A percentile compares a stretch with the other conserved stretches of the same genome.
Evolutionary conservation across 139 green algal species (phyloP).

Genomic region (Tetradesmus lagerheimii): DNA sequence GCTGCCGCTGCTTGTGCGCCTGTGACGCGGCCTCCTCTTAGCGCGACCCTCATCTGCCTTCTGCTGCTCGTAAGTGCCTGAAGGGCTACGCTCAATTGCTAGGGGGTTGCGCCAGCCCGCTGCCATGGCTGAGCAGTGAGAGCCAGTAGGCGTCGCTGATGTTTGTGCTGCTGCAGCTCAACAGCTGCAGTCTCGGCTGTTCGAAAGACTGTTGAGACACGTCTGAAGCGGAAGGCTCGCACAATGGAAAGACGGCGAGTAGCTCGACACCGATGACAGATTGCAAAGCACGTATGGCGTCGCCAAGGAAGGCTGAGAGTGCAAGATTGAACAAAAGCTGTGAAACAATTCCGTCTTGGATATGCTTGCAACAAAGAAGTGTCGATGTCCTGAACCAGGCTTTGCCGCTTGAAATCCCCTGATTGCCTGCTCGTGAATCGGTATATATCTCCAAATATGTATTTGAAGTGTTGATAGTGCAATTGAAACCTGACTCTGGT

Average conservation of each 20-base stretch:
- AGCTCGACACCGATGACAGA: neutral
- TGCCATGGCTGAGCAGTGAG: neutral
- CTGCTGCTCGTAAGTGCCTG: neutral
- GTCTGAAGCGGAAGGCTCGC: neutral
- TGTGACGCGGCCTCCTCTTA: neutral
- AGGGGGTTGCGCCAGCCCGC: neutral
- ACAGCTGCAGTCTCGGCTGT: neutral
- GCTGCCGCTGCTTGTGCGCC: neutral
- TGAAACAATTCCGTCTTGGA: no score
- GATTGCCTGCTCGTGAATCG: no score
- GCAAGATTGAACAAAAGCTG: neutral
- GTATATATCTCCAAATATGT: no score
- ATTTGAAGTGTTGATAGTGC: no score
- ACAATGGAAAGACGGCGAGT: neutral
- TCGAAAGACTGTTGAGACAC: neutral
- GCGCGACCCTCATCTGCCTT: neutral
- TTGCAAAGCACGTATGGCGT: neutral
- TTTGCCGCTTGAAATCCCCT: no score
- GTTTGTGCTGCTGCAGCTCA: neutral
- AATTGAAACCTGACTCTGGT: no score
- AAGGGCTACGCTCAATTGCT: neutral
- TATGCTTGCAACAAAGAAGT: no score
- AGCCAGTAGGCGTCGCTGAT: neutral
- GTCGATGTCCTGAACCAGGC: no score
- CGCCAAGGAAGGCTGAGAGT: no score